Evolutionary conservation across 257 asterid species (phyloP).

Genomic region (Solanum lignicaule): DNA sequence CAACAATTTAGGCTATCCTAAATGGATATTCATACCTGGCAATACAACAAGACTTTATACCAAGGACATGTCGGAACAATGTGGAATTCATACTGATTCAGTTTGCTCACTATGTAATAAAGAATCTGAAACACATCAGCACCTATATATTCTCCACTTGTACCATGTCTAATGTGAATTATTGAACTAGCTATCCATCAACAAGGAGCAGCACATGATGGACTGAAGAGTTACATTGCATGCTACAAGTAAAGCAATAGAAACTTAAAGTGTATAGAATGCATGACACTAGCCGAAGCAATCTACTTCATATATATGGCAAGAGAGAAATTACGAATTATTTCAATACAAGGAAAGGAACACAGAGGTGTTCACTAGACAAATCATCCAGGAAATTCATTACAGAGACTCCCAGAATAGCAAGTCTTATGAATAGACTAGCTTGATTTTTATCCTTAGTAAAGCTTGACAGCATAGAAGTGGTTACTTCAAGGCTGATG

Average conservation of each 20-base stretch:
- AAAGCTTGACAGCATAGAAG: neutral
- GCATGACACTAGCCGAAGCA: neutral
- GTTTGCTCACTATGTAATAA: neutral
- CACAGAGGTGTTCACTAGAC: neutral
- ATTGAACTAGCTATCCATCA: neutral
- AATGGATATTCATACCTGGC: neutral
- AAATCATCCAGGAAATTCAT: neutral
- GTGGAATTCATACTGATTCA: neutral
- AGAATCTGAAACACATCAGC: neutral
- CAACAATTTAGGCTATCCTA: neutral
- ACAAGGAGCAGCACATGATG: neutral
- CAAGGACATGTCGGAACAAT: neutral
- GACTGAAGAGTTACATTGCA: neutral
- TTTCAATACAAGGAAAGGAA: neutral
- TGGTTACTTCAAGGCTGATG: neutral
- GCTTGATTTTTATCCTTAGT: neutral
- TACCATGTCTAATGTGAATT: neutral
- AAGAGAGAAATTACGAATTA: neutral
- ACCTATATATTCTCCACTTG: neutral
- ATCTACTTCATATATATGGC: neutral
- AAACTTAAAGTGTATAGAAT: neutral
- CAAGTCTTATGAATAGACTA: neutral
- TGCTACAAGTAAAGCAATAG: neutral
- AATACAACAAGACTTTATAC: neutral
- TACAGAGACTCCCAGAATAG: neutral